phyloP scores from a whole-genome alignment of 306 rosid species.

The Lathyrus aphaca region DNA sequence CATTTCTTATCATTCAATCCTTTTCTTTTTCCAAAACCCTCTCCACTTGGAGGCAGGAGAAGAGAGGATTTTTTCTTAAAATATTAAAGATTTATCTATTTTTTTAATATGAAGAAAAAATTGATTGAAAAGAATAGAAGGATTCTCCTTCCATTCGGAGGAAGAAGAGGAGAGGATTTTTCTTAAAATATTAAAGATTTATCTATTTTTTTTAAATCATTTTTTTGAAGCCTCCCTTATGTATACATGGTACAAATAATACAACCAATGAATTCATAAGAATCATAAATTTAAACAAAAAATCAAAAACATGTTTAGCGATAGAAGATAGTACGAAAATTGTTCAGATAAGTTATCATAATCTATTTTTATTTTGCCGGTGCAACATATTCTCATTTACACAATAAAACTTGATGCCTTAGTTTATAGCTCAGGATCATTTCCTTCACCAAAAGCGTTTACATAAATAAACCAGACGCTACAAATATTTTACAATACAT shows the following conservation, averaged over 20 bases:
- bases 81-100: no score
- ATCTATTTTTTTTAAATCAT: no score
- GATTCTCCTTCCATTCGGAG: no score
- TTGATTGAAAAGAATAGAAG: no score
- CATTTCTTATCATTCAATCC: no score
- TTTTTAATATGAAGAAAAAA: no score
- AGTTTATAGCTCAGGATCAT: conserved; percentile 42
- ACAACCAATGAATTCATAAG: not conserved
- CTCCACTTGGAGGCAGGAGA: no score
- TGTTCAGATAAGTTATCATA: conserved; percentile 1
- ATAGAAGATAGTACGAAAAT: not conserved
- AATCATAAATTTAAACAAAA: not conserved
- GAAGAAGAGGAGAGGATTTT: no score
- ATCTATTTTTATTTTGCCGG: conserved; percentile 21
- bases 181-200: no score
- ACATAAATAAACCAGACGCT: conserved; percentile 36
- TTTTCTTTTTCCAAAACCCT: no score
- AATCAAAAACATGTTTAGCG: not conserved
- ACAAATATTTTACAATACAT: conserved; percentile 31
- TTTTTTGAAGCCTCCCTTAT: no score
- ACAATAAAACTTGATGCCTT: conserved; percentile 27
- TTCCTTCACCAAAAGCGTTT: conserved; percentile 35
- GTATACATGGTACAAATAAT: not conserved
- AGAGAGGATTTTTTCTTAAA: no score
- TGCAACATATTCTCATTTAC: conserved; percentile 36